Conservation (phyloP, 768 basidiomycete species). For the Aureoboletus auriporus region DNA sequence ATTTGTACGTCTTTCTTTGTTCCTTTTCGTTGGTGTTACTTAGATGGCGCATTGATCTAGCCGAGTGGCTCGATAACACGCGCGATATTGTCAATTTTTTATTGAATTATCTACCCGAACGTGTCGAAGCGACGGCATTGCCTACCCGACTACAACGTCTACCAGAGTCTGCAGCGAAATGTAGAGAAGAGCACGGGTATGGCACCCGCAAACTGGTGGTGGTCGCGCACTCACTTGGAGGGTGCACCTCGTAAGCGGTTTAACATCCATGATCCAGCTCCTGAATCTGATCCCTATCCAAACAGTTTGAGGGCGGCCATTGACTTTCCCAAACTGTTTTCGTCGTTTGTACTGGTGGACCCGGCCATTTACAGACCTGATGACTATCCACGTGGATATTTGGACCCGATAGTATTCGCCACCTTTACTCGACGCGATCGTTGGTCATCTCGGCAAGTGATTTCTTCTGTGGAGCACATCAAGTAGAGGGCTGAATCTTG, state of each 20-base stretch:
- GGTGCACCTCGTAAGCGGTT: slow-evolving; percentile 61
- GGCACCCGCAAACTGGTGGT: slow-evolving; percentile 52
- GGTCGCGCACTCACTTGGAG: slow-evolving; percentile 85
- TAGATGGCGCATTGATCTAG: no score
- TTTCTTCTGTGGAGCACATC: no score
- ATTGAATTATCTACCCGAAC: slow-evolving; percentile 57
- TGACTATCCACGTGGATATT: not conserved
- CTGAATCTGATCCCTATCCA: not conserved
- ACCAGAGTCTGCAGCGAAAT: slow-evolving; percentile 34
- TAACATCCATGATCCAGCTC: no score
- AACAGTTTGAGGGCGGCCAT: slow-evolving; percentile 62
- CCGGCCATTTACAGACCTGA: slow-evolving; percentile 53
- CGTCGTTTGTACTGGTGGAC: slow-evolving; percentile 71
- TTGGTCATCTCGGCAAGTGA: slow-evolving; percentile 69
- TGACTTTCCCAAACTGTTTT: slow-evolving; percentile 61
- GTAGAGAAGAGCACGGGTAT: slow-evolving; percentile 48
- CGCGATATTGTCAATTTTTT: slow-evolving; percentile 81
- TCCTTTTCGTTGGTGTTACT: no score
- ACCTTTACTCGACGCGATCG: slow-evolving; percentile 55
- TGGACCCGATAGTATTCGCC: slow-evolving; percentile 25
- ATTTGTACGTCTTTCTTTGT: slow-evolving; percentile 49
- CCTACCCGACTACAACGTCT: slow-evolving; percentile 56
- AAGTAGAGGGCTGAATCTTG: no score
- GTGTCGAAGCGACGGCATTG: slow-evolving; percentile 27
- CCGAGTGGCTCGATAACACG: slow-evolving; percentile 73